Conservation (phyloP, 164 flowering plant species). For the Annona squamosa region DNA sequence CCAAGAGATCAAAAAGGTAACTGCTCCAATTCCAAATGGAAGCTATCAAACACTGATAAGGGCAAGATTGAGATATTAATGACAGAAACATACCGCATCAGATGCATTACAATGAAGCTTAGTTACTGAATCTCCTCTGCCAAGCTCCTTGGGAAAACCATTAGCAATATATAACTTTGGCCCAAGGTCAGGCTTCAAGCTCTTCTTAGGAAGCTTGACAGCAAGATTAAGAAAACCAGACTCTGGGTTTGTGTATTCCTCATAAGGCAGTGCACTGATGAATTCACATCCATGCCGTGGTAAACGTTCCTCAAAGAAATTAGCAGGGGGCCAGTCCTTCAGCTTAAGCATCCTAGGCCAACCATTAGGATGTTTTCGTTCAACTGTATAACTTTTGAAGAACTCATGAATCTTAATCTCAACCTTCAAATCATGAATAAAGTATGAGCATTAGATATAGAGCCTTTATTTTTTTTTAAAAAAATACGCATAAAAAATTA, state of each 20-base stretch:
- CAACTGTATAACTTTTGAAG: conserved; percentile 40
- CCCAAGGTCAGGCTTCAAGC: conserved; percentile 56
- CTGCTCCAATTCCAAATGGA: not conserved
- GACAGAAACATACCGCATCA: conserved; percentile 48
- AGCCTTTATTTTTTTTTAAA: not conserved
- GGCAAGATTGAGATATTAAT: not conserved
- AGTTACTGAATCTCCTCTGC: conserved; percentile 64
- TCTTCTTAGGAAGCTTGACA: conserved; percentile 30
- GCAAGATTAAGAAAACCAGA: conserved; percentile 48
- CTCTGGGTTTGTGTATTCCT: conserved; percentile 49
- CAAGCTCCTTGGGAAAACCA: conserved; percentile 49
- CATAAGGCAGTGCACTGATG: conserved; percentile 43
- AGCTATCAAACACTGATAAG: not conserved
- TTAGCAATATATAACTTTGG: conserved; percentile 68
- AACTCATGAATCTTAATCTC: conserved; percentile 42
- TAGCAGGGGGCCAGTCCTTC: conserved; percentile 66
- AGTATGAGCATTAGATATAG: not conserved
- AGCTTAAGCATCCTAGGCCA: conserved; percentile 58
- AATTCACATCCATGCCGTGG: conserved; percentile 55
- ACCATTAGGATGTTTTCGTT: conserved; percentile 10
- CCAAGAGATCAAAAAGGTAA: not conserved
- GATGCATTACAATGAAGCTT: conserved; percentile 72
- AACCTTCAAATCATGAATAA: conserved; percentile 22
- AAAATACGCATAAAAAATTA: not conserved
- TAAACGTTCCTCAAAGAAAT: conserved; percentile 33